Base-by-base conservation (phyloP, 768 basidiomycete genomes). In the Gyrodon lividus region DNA sequence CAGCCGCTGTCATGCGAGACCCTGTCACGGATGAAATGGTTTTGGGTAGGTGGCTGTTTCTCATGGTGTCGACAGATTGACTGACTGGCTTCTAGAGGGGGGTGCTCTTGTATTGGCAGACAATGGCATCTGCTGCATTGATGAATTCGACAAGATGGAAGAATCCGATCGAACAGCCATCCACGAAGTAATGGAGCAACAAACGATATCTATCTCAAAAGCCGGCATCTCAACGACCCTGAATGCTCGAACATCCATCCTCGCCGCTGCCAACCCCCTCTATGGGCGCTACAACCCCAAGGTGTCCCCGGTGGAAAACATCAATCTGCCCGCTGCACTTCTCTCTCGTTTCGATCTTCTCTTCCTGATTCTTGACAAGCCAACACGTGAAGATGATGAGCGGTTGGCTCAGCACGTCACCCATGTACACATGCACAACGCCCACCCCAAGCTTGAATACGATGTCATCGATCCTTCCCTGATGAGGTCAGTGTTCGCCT, bases 101-200 rank as follows among this genome's bases (percentile, higher is more conserved):
- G 97, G 97, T 24, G 97, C 97, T n/a, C 82, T 99, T 47, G 97
- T 99, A 14, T 82, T 99, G 42, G 96, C 97, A 10, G 97, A 99
- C 70, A 99, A 99, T 59, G 97, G 97, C 24, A 99, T 99, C 63
- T 98, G 95, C 74, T 98, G 96, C 70, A 99, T 99, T 56, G 97
- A 99, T 59, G 97, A 99, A 67, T 99, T 99, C 65, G 97, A 99
- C 75, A 98, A 99, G 70, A 99, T 99, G 97, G 97, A 98, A 59
- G 97, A 99, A 72, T 70, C 92, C 0, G 97, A 98, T 69, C 79
- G 97, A 59, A 98, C 97, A 2, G 92, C 97, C 13, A 98, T 99
- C 55, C 97, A 99, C 73, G 97, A 99, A 79, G 97, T 99, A 54
- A 99, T 99, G 97, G 96, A 98, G 72, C 97, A 98, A 70, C 97